phyloP scores from a whole-genome alignment of 352 stramenopile species.

The Phytopythium chamaehyphon region DNA sequence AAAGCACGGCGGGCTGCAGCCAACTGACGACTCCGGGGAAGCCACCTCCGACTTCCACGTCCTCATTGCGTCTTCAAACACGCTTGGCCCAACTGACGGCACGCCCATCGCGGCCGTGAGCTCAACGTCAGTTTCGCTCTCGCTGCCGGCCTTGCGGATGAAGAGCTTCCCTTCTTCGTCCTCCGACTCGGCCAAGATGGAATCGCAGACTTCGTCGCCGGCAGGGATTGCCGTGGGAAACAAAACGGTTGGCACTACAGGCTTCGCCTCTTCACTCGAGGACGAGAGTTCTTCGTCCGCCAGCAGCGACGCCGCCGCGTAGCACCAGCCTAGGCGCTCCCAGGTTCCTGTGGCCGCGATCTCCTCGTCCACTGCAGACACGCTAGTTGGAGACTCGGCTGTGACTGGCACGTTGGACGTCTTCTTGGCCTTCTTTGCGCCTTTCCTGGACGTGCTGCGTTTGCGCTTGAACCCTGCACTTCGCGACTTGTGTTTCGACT shows the following conservation, averaged over 20 bases:
- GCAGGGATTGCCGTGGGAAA: too few relatives aligned
- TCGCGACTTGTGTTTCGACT: not conserved
- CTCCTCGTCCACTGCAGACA: not conserved
- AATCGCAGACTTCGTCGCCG: not conserved
- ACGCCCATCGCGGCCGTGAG: not conserved
- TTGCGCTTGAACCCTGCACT: not conserved
- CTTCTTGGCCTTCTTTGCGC: conserved; percentile 3
- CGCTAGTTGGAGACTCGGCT: conserved; percentile 1
- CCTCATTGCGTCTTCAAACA: conserved; percentile 6
- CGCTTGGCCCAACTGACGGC: not conserved
- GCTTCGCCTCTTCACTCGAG: too few relatives aligned
- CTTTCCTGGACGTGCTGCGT: not conserved
- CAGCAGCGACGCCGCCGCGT: not conserved
- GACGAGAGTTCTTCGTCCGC: too few relatives aligned
- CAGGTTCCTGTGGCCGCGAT: not conserved
- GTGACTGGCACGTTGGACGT: not conserved
- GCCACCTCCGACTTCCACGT: not conserved
- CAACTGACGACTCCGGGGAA: not conserved
- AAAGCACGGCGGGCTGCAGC: not conserved
- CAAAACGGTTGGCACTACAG: too few relatives aligned
- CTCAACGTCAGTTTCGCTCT: conserved; percentile 3
- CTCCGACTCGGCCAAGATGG: conserved; percentile 3
- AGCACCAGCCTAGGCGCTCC: not conserved
- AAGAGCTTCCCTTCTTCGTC: not conserved
- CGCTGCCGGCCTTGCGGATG: not conserved